phyloP scores from a whole-genome alignment of 495 filamentous ascomycete species.

The Sabuloglossum arenarium region DNA sequence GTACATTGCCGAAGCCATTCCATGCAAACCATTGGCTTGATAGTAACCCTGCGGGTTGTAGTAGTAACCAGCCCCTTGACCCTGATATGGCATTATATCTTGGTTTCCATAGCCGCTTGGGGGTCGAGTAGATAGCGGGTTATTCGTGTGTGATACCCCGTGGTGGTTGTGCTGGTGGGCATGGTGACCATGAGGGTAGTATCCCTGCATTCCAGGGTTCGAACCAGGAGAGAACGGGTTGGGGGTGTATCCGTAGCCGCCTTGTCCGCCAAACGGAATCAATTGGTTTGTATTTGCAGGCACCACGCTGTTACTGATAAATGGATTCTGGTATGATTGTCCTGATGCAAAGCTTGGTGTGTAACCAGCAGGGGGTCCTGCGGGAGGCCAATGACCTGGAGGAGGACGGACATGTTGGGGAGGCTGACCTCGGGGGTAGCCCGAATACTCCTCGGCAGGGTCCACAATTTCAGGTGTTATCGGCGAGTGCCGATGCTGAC shows the following conservation, averaged over 20 bases:
- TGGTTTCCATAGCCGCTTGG: slow-evolving; percentile 21
- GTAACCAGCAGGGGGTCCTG: slow-evolving; percentile 19
- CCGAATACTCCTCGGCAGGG: slow-evolving; percentile 28
- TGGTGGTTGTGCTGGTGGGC: slow-evolving; percentile 18
- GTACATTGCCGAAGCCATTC: slow-evolving; percentile 1
- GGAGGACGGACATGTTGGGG: slow-evolving; percentile 6
- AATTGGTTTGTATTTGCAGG: slow-evolving; percentile 19
- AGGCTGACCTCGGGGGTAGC: slow-evolving; percentile 15
- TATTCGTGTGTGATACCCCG: not conserved
- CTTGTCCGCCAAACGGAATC: slow-evolving; percentile 14
- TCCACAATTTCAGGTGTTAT: slow-evolving; percentile 32
- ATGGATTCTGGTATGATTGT: slow-evolving; percentile 17
- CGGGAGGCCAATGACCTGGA: slow-evolving; percentile 17
- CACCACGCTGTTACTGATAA: slow-evolving; percentile 13
- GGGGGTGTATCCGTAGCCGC: slow-evolving; percentile 20
- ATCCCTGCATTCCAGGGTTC: slow-evolving; percentile 8
- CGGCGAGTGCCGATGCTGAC: slow-evolving; percentile 27
- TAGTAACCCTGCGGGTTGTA: slow-evolving; percentile 9
- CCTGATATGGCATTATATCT: slow-evolving; percentile 28
- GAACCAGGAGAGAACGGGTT: slow-evolving; percentile 20
- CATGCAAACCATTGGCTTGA: not conserved
- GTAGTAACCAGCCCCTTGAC: slow-evolving; percentile 21
- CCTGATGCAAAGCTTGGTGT: slow-evolving; percentile 26
- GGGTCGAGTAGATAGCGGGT: slow-evolving; percentile 14
- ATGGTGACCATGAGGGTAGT: slow-evolving; percentile 3